Evolutionary conservation across 495 filamentous ascomycete genomes (phyloP).

Genomic region (Aspergillus mulundensis): DNA sequence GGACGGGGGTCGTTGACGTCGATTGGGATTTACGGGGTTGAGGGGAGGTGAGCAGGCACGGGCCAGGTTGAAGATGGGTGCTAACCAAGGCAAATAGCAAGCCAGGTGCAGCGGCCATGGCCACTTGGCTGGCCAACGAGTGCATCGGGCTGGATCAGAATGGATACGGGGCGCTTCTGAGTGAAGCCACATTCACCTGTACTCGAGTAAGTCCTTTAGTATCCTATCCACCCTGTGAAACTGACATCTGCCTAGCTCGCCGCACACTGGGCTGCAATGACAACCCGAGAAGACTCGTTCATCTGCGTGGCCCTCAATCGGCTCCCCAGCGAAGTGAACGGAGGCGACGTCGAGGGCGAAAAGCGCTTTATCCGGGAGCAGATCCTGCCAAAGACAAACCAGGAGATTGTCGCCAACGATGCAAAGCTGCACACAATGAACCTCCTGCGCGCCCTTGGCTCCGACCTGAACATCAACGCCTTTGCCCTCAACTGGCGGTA

Average conservation of each 20-base stretch:
- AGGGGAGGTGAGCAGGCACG: constrained; percentile 30
- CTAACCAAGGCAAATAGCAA: no score
- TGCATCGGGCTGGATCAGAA: constrained; percentile 32
- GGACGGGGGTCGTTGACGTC: constrained; percentile 26
- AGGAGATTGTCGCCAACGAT: constrained; percentile 11
- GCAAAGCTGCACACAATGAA: constrained; percentile 8
- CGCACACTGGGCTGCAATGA: constrained; percentile 40
- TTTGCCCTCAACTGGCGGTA: constrained; percentile 38
- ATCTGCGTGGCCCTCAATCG: constrained; percentile 41
- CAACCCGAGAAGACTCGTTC: constrained; percentile 21
- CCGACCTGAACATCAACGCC: constrained; percentile 47
- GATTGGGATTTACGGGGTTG: constrained; percentile 44
- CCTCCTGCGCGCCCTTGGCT: constrained; percentile 36
- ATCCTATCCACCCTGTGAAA: not conserved
- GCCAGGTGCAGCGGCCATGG: constrained; percentile 41
- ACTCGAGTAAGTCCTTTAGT: constrained; percentile 21
- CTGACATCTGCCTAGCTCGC: constrained; percentile 27
- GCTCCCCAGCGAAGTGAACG: constrained; percentile 32
- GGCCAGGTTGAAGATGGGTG: not conserved
- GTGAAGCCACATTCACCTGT: constrained; percentile 35
- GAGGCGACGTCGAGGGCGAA: constrained; percentile 30
- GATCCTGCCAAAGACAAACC: constrained; percentile 25
- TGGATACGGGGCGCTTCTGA: constrained; percentile 38
- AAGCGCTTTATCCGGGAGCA: constrained; percentile 33
- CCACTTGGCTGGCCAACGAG: constrained; percentile 38